Base-by-base conservation (phyloP, 495 filamentous ascomycete species). In the Lasiosphaeria ovina region DNA sequence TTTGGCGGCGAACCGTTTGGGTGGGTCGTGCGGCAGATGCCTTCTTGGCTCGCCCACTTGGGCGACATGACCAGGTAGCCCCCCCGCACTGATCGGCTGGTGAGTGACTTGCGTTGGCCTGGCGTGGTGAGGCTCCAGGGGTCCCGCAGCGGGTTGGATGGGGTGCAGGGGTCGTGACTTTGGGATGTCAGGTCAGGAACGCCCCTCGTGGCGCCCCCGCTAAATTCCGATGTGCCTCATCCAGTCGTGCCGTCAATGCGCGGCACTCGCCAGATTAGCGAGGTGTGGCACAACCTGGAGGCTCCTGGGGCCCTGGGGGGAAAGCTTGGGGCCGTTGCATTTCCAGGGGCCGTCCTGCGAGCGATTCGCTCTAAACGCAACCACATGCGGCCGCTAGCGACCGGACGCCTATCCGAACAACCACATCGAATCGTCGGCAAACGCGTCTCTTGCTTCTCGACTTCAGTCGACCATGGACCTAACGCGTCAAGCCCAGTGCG, bases 181-280 rank as follows among this genome's bases (percentile, higher is more conserved):
- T 47, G 5, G 44, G 12, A 11, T 9, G 24, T 24, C 24, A 24
- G 24, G 24, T 14, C 44, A 42, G 55, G 44, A 45, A 54, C 53
- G 54, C 58, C 36, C 54, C 56, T 63, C 60, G 55, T 35, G 33
- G 40, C 44, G 36, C 44, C 57, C 53, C 57, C 40, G 35, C 58
- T 35, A 55, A n/a, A 24, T n/a, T 8, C 45, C 60, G 66, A 58
- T 54, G 62, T 54, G 24, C 58, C 62, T 63, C 62, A 57, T 61
- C 68, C 68, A 71, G 52, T 71, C 63, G 51, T 57, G 53, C 54
- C 57, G 57, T 59, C 55, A 31, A 58, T 45, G 53, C 65, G 49
- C 58, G 54, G 53, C 65, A 35, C 54, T 49, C 34, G 48, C 62
- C 65, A 68, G 68, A 68, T 70, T 66, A 50, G 61, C 68, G 68